A percentile compares a stretch with the other conserved stretches of the same genome.
These are phyloP conservation scores for Coemansia guatemalensis DNA, from an alignment of 192 early-diverging fungal species.

Conservation along the genomic window DNA sequence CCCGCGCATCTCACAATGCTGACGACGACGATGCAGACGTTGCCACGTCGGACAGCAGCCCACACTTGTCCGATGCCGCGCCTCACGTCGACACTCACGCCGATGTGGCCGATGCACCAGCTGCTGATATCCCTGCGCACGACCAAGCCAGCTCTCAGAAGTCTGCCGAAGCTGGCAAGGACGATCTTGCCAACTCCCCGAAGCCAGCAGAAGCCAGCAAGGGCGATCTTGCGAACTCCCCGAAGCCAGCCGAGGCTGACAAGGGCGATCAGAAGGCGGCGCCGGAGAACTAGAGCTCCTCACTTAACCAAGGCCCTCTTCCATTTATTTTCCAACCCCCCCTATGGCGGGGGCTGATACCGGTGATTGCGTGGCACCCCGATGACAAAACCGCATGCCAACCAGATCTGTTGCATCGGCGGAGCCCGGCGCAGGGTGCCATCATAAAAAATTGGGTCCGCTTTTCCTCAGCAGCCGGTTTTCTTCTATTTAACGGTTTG, in stretches of 20 bases:
- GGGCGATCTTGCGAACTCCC: background rate
- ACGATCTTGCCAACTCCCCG: background rate
- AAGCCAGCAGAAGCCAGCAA: background rate
- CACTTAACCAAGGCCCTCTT: background rate
- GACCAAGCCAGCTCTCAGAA: background rate
- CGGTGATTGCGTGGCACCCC: background rate
- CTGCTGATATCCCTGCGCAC: background rate
- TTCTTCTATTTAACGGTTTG: background rate
- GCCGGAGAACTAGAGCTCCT: constrained; percentile 14
- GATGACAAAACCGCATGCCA: background rate
- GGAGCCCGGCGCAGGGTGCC: background rate
- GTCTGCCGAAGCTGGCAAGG: constrained; percentile 6
- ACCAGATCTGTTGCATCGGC: background rate
- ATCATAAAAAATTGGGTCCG: background rate
- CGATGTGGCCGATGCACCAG: background rate
- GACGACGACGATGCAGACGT: constrained; percentile 17
- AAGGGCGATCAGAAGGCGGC: constrained; percentile 13
- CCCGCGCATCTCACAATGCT: constrained; percentile 19
- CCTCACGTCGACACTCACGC: constrained; percentile 15
- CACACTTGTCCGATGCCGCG: background rate
- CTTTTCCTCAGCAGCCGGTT: background rate
- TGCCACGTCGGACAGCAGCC: background rate
- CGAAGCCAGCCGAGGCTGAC: constrained; percentile 1
- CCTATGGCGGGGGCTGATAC: background rate
- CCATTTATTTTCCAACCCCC: background rate